Evolutionary conservation across 495 filamentous ascomycete genomes (phyloP), one percentile per base, ranked within the genome.

Genomic region (Tuber microsphaerosporum): DNA sequence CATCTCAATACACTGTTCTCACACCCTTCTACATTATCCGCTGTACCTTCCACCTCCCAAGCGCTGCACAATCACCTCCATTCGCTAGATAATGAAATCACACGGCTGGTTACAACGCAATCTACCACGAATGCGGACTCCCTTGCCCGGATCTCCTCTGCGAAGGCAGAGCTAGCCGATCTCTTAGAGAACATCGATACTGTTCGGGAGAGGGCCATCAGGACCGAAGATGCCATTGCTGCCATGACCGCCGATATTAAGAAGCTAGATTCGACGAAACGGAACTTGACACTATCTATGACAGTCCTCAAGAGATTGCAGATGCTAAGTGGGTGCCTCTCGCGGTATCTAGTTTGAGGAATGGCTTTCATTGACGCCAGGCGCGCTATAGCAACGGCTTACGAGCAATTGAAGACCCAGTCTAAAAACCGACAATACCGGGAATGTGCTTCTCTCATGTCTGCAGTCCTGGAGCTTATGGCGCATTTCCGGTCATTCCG

Each of bases 211-310:
- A 89, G 94, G 76, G 95, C 95, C 34, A 88, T 93, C 79, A 90
- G 93, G 87, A 97, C 95, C 17, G 96, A 99, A 85, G 91, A 93
- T 81, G 90, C 93, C 65, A 99, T 99, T 83, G 97, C 94, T 74
- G 93, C 94, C 76, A 99, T 99, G 95, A 99, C 95, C 70, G 94
- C 95, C 74, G 96, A 99, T 82, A 99, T 99, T 84, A 99, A 99
- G 85, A 90, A 94, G 80, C 87, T 99, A 75, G 95, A 99, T 84
- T 91, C 91, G 84, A 97, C 94, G 69, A 99, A 99, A 86, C 90
- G 91, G 83, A 98, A 98, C 84, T 88, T 99, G 34, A 97, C 96
- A 19, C 88, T 95, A 69, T 97, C 94, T 56, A 99, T 99, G 95
- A 99, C 95, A 37, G 96, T 94, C 41, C 86, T 99, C 80, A 99